Evolutionary conservation across 225 moss, liverwort and hornwort genomes (phyloP).

Genomic region (Pseudisothecium myosuroides): DNA sequence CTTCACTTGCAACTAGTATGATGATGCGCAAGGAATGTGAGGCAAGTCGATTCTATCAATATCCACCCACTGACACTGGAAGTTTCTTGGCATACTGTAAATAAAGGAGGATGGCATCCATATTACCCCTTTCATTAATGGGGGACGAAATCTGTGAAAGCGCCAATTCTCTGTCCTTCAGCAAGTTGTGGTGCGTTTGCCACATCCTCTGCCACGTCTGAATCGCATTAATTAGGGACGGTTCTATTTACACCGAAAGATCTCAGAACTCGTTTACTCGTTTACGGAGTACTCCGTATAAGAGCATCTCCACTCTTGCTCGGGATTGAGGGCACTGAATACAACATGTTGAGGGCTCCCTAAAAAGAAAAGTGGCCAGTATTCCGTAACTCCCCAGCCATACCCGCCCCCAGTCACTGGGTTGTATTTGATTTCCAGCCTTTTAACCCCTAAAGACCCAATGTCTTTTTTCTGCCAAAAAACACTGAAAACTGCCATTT

Average conservation of each 20-base stretch:
- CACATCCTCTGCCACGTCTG: neutral
- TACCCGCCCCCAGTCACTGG: too few species aligned
- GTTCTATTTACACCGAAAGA: neutral
- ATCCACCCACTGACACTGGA: neutral
- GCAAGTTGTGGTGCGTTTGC: neutral
- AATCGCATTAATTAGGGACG: neutral
- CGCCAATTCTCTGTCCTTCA: neutral
- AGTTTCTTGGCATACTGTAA: neutral
- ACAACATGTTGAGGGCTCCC: too few species aligned
- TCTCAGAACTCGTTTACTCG: too few species aligned
- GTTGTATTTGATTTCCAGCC: too few species aligned
- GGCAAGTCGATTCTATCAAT: neutral
- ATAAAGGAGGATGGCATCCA: neutral
- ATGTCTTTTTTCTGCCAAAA: too few species aligned
- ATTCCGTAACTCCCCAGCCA: too few species aligned
- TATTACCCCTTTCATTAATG: neutral
- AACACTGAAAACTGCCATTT: too few species aligned
- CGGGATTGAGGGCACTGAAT: too few species aligned
- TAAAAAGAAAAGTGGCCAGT: too few species aligned
- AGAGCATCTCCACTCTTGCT: too few species aligned
- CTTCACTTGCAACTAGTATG: neutral
- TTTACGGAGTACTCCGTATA: too few species aligned
- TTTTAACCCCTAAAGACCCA: too few species aligned
- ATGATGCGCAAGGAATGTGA: neutral
- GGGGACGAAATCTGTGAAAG: neutral